Evolutionary conservation across 345 rosid species (phyloP).

Genomic region (Eucalyptus pauciflora): DNA sequence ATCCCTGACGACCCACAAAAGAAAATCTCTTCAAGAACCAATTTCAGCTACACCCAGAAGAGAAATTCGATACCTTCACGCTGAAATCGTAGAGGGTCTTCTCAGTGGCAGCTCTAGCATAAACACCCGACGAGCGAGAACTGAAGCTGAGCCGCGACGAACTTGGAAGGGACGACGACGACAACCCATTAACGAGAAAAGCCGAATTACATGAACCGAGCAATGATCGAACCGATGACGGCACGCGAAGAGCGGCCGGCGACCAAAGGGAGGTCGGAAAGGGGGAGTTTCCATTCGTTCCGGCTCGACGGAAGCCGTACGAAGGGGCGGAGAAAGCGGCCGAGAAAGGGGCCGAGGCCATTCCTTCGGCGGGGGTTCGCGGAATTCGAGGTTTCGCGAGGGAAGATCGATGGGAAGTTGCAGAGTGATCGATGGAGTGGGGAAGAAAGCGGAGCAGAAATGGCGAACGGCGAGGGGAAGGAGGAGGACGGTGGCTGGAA

Average conservation of each 20-base stretch:
- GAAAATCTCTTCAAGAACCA: background rate
- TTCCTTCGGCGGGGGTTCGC: background rate
- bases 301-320: conserved; percentile 3
- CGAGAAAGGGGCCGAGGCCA: conserved; percentile 29
- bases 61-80: conserved; percentile 41
- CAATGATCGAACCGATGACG: conserved; percentile 30
- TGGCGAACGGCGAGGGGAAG: background rate
- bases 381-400: background rate
- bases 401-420: background rate
- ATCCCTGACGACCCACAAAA: background rate
- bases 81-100: conserved; percentile 63
- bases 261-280: background rate
- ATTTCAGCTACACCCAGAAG: background rate
- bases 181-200: conserved; percentile 37
- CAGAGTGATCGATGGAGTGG: background rate
- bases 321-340: conserved; percentile 18
- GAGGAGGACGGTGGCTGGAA: background rate
- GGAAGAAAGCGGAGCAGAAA: background rate
- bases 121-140: conserved; percentile 22
- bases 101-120: conserved; percentile 65
- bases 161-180: conserved; percentile 7
- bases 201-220: conserved; percentile 32
- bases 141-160: conserved; percentile 22
- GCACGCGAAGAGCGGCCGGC: conserved; percentile 12
- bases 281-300: background rate